Conservation (phyloP, 371 early-diverging fungal genomes). For the Chytridiales sp. region DNA sequence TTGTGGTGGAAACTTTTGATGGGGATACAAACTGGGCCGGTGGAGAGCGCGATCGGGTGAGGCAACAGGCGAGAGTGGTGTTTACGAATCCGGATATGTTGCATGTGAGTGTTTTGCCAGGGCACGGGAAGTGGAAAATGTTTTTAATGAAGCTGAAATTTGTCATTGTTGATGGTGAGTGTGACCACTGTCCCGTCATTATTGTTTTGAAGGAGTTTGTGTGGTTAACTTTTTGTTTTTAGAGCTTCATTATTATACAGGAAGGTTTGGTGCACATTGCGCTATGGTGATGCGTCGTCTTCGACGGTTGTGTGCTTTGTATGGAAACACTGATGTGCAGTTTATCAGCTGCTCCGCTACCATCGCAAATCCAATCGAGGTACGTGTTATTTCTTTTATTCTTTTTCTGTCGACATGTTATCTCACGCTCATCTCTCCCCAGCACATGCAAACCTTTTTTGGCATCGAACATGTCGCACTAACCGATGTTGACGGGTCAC, state of each 20-base stretch:
- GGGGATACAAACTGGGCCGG: constrained; percentile 5
- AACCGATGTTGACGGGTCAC: constrained; percentile 32
- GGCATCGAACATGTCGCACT: constrained; percentile 23
- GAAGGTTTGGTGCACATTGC: constrained; percentile 65
- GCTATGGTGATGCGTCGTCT: constrained; percentile 67
- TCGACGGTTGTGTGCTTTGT: constrained; percentile 53
- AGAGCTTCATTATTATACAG: constrained; percentile 74
- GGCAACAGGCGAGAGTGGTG: constrained; percentile 56
- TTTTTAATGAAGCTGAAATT: constrained; percentile 56
- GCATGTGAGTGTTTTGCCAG: constrained; percentile 69
- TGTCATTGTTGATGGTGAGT: constrained; percentile 72
- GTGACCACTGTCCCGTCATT: not conserved
- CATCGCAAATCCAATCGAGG: constrained; percentile 54
- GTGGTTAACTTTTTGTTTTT: constrained; percentile 9
- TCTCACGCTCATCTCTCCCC: not conserved
- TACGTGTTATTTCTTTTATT: constrained; percentile 2
- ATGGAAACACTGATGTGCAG: constrained; percentile 49
- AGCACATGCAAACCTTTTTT: constrained; percentile 35
- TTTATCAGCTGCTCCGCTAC: constrained; percentile 74
- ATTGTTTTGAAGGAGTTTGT: constrained; percentile 1
- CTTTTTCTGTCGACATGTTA: not conserved
- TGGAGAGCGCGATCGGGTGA: constrained; percentile 34
- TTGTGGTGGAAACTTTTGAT: constrained; percentile 40
- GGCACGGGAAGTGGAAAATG: constrained; percentile 53
- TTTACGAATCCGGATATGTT: constrained; percentile 85